phyloP scores from a whole-genome alignment of 371 early-diverging fungal genomes.

The Mortierella sp. region DNA sequence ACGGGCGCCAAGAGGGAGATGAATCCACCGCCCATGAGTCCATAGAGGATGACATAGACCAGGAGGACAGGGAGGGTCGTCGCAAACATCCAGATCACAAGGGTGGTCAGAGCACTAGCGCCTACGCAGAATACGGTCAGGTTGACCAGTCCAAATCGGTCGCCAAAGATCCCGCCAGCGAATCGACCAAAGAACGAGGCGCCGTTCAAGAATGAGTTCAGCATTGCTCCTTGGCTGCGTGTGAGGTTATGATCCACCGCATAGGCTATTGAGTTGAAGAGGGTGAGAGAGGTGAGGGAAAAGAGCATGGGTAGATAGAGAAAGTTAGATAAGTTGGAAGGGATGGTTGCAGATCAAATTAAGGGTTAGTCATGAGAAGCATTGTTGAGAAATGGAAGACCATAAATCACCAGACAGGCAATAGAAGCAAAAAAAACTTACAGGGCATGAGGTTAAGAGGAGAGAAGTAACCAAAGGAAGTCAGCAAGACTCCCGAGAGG shows the following conservation, averaged over 20 bases:
- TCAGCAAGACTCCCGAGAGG: slow-evolving; percentile 58
- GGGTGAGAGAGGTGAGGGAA: slow-evolving; percentile 38
- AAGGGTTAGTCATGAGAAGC: not conserved
- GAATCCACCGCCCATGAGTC: slow-evolving; percentile 66
- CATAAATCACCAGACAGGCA: not conserved
- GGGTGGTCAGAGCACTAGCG: slow-evolving; percentile 62
- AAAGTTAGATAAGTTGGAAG: not conserved
- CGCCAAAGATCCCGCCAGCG: slow-evolving; percentile 59
- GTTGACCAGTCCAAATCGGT: slow-evolving; percentile 63
- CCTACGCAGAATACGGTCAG: slow-evolving; percentile 61
- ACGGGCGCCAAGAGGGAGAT: slow-evolving; percentile 61
- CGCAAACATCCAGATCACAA: slow-evolving; percentile 75
- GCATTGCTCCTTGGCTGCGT: slow-evolving; percentile 47
- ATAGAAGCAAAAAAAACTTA: slow-evolving; percentile 17
- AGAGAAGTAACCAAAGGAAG: slow-evolving; percentile 57
- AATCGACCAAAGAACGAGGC: slow-evolving; percentile 65
- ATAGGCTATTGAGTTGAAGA: slow-evolving; percentile 51
- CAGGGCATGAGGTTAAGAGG: slow-evolving; percentile 55
- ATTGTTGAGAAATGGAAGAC: not conserved
- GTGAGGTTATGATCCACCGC: slow-evolving; percentile 55
- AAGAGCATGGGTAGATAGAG: not conserved
- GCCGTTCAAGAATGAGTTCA: slow-evolving; percentile 64
- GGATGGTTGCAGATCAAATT: slow-evolving; percentile 8
- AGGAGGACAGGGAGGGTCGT: slow-evolving; percentile 61
- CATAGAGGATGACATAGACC: slow-evolving; percentile 64